Conservation (phyloP, 2,329 filamentous ascomycete genomes). For the Metarhizium anisopliae region DNA sequence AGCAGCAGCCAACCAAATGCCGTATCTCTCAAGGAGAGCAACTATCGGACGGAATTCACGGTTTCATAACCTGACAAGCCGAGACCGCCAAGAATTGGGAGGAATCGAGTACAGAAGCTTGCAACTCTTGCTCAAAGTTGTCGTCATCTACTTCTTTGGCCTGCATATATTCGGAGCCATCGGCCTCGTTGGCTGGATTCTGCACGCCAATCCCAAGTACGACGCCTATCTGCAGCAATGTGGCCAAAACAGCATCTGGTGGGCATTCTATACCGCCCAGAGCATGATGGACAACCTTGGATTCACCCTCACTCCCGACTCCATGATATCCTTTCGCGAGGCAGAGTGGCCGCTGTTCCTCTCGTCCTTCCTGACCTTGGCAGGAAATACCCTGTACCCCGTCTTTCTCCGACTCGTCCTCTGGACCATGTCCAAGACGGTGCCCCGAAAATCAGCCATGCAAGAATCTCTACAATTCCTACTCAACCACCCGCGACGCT, state of each 20-base stretch:
- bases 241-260: constrained; percentile 36
- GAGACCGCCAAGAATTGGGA: constrained; percentile 34
- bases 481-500: constrained; percentile 53
- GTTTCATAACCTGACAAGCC: not conserved
- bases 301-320: constrained; percentile 45
- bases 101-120: constrained; percentile 43
- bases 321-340: constrained; percentile 39
- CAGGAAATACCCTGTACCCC: constrained; percentile 49
- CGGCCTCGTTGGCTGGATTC: constrained; percentile 39
- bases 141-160: constrained; percentile 34
- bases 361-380: constrained; percentile 39
- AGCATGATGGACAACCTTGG: constrained; percentile 46
- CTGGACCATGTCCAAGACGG: constrained; percentile 42
- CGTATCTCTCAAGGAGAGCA: not conserved
- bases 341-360: constrained; percentile 34
- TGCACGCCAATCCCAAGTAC: constrained; percentile 31
- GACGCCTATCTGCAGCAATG: constrained; percentile 26
- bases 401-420: constrained; percentile 48
- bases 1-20: not conserved
- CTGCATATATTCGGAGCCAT: constrained; percentile 38
- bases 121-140: constrained; percentile 39
- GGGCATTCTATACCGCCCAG: constrained; percentile 40
- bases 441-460: constrained; percentile 28
- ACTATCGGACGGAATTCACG: not conserved
- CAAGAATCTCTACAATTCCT: constrained; percentile 44